These are phyloP conservation scores for Phytophthora citrophthora DNA, from an alignment of 352 stramenopile genomes.

Conservation along the genomic window DNA sequence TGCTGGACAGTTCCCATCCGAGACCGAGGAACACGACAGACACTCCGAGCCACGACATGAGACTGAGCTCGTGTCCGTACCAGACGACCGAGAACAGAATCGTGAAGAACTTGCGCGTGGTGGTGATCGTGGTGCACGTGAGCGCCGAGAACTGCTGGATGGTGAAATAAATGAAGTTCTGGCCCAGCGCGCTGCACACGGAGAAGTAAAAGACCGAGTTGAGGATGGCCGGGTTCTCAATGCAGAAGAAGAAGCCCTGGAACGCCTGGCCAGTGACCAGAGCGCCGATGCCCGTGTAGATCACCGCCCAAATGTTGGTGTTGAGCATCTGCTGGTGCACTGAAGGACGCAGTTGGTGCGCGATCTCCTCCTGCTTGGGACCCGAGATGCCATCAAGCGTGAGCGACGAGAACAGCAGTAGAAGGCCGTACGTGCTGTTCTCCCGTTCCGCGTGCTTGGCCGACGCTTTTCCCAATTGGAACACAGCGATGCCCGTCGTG, in stretches of 20 bases:
- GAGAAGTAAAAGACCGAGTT: slow-evolving; percentile 94
- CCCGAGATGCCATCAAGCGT: slow-evolving; percentile 96
- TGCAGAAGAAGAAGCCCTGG: slow-evolving; percentile 78
- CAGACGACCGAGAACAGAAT: slow-evolving; percentile 98
- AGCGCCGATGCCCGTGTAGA: slow-evolving; percentile 82
- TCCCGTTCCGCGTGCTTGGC: slow-evolving; percentile 79
- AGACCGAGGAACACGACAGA: slow-evolving; percentile 92
- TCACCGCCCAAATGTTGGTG: slow-evolving; percentile 89
- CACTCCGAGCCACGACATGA: slow-evolving; percentile 92
- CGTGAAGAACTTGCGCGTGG: slow-evolving; percentile 99
- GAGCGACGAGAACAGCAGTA: slow-evolving; percentile 93
- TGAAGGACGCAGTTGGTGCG: slow-evolving; percentile 70
- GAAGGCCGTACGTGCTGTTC: slow-evolving; percentile 90
- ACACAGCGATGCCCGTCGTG: slow-evolving; percentile 90
- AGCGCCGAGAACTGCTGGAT: slow-evolving; percentile 98
- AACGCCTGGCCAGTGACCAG: slow-evolving; percentile 79
- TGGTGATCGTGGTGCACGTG: slow-evolving; percentile 99
- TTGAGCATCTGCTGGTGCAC: slow-evolving; percentile 93
- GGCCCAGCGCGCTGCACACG: slow-evolving; percentile 95
- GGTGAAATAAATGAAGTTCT: slow-evolving; percentile 99
- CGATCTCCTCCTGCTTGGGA: slow-evolving; percentile 95
- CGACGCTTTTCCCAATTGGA: slow-evolving; percentile 88
- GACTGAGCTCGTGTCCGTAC: slow-evolving; percentile 94
- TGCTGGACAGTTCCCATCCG: slow-evolving; percentile 84
- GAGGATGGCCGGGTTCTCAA: slow-evolving; percentile 85